Evolutionary conservation across 2,329 filamentous ascomycete species (phyloP).

Genomic region (Diplocarpon mali): DNA sequence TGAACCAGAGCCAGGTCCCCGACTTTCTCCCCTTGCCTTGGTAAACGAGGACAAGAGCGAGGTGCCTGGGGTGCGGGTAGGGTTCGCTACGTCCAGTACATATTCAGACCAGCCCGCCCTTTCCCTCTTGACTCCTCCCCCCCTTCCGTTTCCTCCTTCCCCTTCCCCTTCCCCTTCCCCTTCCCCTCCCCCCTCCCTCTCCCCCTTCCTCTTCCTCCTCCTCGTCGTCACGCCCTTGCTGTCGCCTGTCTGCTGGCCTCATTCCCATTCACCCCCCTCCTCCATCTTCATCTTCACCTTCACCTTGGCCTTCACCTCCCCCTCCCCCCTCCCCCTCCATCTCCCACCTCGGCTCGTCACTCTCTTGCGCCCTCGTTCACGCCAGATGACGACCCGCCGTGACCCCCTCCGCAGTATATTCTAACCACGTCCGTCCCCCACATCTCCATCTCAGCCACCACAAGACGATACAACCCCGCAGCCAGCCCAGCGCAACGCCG

Average conservation of each 20-base stretch:
- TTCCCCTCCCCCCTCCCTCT: background rate
- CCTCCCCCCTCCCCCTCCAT: background rate
- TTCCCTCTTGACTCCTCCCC: background rate
- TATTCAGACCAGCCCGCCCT: background rate
- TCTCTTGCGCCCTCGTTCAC: background rate
- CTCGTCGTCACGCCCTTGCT: background rate
- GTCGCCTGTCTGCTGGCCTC: background rate
- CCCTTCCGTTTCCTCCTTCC: background rate
- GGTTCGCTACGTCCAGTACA: too few relatives aligned
- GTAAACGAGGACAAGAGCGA: too few relatives aligned
- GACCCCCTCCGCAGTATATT: too few relatives aligned
- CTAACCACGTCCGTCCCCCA: too few relatives aligned
- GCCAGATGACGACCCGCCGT: background rate
- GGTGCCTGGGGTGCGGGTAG: too few relatives aligned
- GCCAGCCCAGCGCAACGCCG: too few relatives aligned
- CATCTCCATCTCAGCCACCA: too few relatives aligned
- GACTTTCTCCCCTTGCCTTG: too few relatives aligned
- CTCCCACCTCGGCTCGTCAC: background rate
- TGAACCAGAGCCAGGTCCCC: too few relatives aligned
- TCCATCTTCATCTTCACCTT: background rate
- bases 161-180: background rate
- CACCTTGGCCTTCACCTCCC: background rate
- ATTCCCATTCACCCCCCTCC: background rate
- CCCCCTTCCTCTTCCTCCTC: background rate
- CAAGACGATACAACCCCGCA: too few relatives aligned